A percentile compares a stretch with the other conserved stretches of the same genome.
phyloP scores from a whole-genome alignment of 768 basidiomycete genomes.

The Paxillus involutus region DNA sequence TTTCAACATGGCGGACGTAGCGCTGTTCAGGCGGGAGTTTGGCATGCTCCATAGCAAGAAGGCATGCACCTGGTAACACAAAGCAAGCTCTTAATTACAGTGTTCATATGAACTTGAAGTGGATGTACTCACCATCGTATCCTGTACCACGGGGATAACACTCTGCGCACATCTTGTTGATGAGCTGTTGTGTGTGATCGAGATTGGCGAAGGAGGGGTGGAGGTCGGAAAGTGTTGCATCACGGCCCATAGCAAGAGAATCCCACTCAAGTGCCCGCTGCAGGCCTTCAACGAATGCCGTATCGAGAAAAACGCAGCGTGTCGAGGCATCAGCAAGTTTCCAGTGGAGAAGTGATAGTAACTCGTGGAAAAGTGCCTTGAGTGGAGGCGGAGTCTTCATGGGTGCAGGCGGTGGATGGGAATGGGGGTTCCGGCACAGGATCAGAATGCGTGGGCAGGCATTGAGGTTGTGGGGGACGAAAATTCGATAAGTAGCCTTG shows the following conservation, averaged over 20 bases:
- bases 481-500: background rate
- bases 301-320: background rate
- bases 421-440: conserved; percentile 9
- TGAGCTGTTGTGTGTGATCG: background rate
- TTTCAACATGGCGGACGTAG: background rate
- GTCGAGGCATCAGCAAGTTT: conserved; percentile 5
- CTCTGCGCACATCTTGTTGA: background rate
- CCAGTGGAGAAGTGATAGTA: background rate
- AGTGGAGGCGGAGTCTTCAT: background rate
- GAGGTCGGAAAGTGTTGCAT: background rate
- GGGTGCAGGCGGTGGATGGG: background rate
- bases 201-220: conserved; percentile 4
- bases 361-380: background rate
- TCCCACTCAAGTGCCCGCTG: background rate
- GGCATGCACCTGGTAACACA: too few species aligned
- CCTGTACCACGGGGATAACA: background rate
- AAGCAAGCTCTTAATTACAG: too few species aligned
- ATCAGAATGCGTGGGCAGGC: conserved; percentile 6
- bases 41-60: background rate
- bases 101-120: too few species aligned
- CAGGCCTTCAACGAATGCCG: background rate
- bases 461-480: conserved; percentile 4
- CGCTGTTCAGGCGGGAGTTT: background rate
- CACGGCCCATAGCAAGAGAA: background rate
- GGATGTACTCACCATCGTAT: background rate